phyloP scores from a whole-genome alignment of 1,284 basidiomycete genomes.

The Rhodotorula sp. region DNA sequence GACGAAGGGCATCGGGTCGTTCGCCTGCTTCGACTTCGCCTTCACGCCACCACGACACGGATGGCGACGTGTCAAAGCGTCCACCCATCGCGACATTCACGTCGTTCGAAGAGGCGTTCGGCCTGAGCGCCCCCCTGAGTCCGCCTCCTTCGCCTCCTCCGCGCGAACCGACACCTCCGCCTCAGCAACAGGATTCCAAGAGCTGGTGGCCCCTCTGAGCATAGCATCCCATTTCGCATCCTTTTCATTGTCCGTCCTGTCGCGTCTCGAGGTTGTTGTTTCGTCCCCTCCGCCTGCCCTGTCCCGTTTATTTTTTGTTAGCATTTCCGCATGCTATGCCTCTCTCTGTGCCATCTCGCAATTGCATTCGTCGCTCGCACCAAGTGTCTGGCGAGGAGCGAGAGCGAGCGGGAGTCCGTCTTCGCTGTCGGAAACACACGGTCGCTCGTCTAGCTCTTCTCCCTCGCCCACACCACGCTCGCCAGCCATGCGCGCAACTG shows the following conservation, averaged over 20 bases:
- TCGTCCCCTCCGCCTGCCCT: too few relatives aligned
- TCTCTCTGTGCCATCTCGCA: too few relatives aligned
- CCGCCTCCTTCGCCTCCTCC: slow-evolving; percentile 1
- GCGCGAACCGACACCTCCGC: too few relatives aligned
- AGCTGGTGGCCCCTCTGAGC: slow-evolving; percentile 13
- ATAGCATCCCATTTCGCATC: not conserved
- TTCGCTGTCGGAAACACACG: not conserved
- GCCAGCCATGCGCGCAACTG: slow-evolving; percentile 20
- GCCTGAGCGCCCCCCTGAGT: slow-evolving; percentile 9
- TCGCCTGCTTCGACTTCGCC: not conserved
- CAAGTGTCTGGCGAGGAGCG: too few relatives aligned
- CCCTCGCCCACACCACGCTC: not conserved
- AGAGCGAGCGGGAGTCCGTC: too few relatives aligned
- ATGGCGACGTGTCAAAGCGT: not conserved
- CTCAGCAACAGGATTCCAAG: not conserved
- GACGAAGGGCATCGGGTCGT: too few relatives aligned
- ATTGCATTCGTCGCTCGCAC: not conserved
- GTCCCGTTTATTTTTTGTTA: too few relatives aligned
- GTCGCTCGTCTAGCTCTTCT: not conserved
- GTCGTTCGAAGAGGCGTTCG: slow-evolving; percentile 19
- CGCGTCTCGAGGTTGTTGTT: too few relatives aligned
- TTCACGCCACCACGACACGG: too few relatives aligned
- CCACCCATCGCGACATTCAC: slow-evolving; percentile 13
- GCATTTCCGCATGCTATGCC: too few relatives aligned
- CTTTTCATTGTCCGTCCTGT: not conserved